Conservation (phyloP, 306 rosid species). For the Cucurbita maxima region DNA sequence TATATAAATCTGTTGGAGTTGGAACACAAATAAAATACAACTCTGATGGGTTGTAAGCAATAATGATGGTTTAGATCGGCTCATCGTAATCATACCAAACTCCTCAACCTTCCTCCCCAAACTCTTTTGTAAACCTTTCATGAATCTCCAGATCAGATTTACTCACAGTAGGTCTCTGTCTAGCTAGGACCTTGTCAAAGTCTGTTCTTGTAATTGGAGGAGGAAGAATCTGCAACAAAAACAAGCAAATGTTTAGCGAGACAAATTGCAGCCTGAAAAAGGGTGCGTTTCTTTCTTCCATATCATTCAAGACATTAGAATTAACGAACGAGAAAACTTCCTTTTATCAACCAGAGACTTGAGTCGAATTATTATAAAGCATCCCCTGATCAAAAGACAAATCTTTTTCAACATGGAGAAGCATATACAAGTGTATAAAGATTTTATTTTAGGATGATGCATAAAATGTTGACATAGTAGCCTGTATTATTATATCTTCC, state of each 20-base stretch:
- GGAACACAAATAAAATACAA: slow-evolving; percentile 27
- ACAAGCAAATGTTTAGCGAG: slow-evolving; percentile 8
- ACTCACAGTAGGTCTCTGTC: slow-evolving; percentile 97
- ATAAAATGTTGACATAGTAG: neutral
- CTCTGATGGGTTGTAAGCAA: slow-evolving; percentile 15
- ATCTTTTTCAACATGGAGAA: neutral
- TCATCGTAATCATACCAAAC: slow-evolving; percentile 20
- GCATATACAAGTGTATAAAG: neutral
- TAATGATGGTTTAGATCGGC: slow-evolving; percentile 27
- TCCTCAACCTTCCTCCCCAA: slow-evolving; percentile 92
- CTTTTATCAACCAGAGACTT: neutral
- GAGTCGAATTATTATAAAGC: neutral
- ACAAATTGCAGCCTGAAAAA: neutral
- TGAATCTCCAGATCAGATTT: slow-evolving; percentile 75
- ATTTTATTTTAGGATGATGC: neutral
- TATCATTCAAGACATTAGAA: neutral
- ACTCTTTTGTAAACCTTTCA: slow-evolving; percentile 93
- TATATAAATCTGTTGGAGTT: slow-evolving; percentile 30
- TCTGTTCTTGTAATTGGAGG: slow-evolving; percentile 77
- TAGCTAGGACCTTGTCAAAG: slow-evolving; percentile 94
- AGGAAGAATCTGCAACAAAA: slow-evolving; percentile 65
- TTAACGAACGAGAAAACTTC: neutral
- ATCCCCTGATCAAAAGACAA: neutral
- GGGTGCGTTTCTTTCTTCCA: neutral
- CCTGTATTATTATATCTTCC: neutral